These are phyloP conservation scores for Microcyclospora pomicola DNA, from an alignment of 2,329 filamentous ascomycete species.

Conservation along the genomic window DNA sequence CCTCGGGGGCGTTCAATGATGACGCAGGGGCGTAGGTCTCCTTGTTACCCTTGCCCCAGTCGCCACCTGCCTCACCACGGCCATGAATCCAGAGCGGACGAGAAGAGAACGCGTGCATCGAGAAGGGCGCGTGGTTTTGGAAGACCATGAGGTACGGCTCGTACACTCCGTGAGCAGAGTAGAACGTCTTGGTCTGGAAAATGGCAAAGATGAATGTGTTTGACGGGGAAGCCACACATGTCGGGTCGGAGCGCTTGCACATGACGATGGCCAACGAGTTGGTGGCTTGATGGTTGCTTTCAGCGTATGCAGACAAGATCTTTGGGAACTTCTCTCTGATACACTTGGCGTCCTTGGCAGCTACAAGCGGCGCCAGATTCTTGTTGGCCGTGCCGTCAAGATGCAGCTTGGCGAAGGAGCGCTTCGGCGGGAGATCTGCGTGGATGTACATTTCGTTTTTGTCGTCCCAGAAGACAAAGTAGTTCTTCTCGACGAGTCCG, in stretches of 20 bases:
- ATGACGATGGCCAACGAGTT: slow-evolving; percentile 45
- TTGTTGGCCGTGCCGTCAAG: slow-evolving; percentile 34
- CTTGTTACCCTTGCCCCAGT: neutral
- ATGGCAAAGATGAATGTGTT: slow-evolving; percentile 45
- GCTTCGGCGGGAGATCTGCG: slow-evolving; percentile 38
- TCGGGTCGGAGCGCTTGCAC: slow-evolving; percentile 34
- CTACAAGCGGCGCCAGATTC: slow-evolving; percentile 29
- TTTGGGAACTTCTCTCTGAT: slow-evolving; percentile 35
- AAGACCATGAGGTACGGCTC: slow-evolving; percentile 45
- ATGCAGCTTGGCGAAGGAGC: slow-evolving; percentile 36
- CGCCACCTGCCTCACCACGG: slow-evolving; percentile 19
- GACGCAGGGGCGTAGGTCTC: no score
- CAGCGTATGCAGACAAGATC: slow-evolving; percentile 8
- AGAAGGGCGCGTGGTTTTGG: slow-evolving; percentile 35
- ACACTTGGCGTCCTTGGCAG: slow-evolving; percentile 29
- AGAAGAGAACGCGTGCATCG: slow-evolving; percentile 35
- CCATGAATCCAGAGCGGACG: slow-evolving; percentile 45
- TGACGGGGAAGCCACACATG: slow-evolving; percentile 28
- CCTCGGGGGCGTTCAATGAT: slow-evolving; percentile 2
- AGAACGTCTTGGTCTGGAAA: slow-evolving; percentile 41
- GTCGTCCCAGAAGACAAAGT: slow-evolving; percentile 47
- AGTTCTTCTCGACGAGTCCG: slow-evolving; percentile 44
- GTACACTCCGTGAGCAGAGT: slow-evolving; percentile 37
- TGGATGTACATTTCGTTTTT: slow-evolving; percentile 36
- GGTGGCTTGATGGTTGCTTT: slow-evolving; percentile 44